Conservation (phyloP, 179 eudicot species). For the Beta corolliflora region DNA sequence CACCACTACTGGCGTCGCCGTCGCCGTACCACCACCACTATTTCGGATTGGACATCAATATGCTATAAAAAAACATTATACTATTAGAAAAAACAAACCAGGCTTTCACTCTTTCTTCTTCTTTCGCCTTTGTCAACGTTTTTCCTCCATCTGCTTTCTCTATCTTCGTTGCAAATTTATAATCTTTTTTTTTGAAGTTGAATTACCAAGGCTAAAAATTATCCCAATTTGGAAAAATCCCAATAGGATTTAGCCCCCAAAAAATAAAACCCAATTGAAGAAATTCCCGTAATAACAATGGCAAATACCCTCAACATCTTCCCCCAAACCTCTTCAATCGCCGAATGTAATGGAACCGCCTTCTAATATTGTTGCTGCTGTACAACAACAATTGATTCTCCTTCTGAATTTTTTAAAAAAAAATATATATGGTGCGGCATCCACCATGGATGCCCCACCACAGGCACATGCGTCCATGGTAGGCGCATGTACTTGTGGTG, state of each 20-base stretch:
- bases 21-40: too few species aligned
- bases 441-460: too few species aligned
- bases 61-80: too few species aligned
- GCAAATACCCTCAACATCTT: slow-evolving; percentile 35
- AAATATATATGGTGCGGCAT: too few species aligned
- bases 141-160: background rate
- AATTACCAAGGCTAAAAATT: background rate
- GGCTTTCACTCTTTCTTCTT: background rate
- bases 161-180: background rate
- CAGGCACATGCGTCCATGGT: too few species aligned
- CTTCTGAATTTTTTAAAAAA: too few species aligned
- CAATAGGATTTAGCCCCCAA: slow-evolving; percentile 22
- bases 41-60: too few species aligned
- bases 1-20: too few species aligned
- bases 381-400: slow-evolving; percentile 29
- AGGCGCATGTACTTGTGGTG: too few species aligned
- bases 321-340: slow-evolving; percentile 42
- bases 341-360: slow-evolving; percentile 33
- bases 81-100: background rate
- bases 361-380: slow-evolving; percentile 20
- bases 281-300: slow-evolving; percentile 23
- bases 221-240: slow-evolving; percentile 12
- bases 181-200: background rate
- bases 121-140: background rate
- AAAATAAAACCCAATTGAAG: background rate